Base-by-base conservation (phyloP, 345 rosid species). In the Acer yangbiense region DNA sequence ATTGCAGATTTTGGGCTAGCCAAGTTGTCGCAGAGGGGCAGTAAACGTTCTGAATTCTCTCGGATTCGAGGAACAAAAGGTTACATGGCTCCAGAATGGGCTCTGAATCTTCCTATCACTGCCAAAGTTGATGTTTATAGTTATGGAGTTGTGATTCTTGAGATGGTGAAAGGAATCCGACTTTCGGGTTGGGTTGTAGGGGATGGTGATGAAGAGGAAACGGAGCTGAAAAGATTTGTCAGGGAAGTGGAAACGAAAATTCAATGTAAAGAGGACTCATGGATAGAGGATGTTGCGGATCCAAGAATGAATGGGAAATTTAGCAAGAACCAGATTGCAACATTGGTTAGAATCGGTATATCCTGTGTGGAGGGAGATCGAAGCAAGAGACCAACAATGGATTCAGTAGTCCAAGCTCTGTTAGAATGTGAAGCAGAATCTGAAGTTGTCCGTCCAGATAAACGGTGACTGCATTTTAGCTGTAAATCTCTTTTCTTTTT, bases 1-100 rank as follows among this genome's bases (percentile, higher is more conserved):
- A 81, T 88, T 54, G 82, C 89, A 2, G 92, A 88, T 39, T 90
- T 88, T 10, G 91, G 89, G 32, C 79, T 90, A 2, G 89, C 90
- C 6, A 88, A 86, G 81, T 83, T 90, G 75, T 74, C 70, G 9
- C 78, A 75, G 44, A 76, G 86, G 67, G 84, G 60, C 23, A 23
- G 48, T 60, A 54, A 23, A 11, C 66, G 32, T 21, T 65, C 74
- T 0, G 70, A 77, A 11, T 66, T 87, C 76, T 78, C 86, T 1
- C 44, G 17, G 61, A 72, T 87, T n/a, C 75, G 84, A 46, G 88
- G 88, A 32, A 85, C 90, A 2, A 81, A 79, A 65, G 85, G 85
- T 43, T 81, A 84, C 83, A 79, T 84, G 84, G 87, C 85, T 46
- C 87, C 87, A 41, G 44, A 41, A 41, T 48, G 3, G 18, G 44